phyloP scores from a whole-genome alignment of 1,139 yeast genomes.

The Suhomyces atakaporum region DNA sequence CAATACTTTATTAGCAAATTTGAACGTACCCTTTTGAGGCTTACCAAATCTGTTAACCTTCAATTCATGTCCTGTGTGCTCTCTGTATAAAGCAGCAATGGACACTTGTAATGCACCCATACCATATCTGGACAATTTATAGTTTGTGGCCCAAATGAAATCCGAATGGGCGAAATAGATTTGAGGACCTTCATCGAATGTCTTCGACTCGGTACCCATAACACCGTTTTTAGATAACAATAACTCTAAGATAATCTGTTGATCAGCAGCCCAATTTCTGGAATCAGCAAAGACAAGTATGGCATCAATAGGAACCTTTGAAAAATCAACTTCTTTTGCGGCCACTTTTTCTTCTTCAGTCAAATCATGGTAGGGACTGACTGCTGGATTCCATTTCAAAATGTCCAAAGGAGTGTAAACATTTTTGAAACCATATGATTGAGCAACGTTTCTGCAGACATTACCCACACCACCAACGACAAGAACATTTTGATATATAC shows the following conservation, averaged over 20 bases:
- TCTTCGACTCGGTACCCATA: conserved; percentile 75
- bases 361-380: conserved; percentile 74
- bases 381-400: conserved; percentile 84
- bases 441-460: conserved; percentile 77
- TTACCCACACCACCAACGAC: conserved; percentile 87
- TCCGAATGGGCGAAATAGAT: conserved; percentile 87
- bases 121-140: conserved; percentile 76
- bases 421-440: conserved; percentile 72
- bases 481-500: conserved; percentile 64
- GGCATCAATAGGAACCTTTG: conserved; percentile 64
- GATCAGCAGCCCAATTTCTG: conserved; percentile 89
- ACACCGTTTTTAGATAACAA: conserved; percentile 72
- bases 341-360: conserved; percentile 66
- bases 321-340: conserved; percentile 64
- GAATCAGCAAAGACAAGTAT: conserved; percentile 81
- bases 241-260: conserved; percentile 79
- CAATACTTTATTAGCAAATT: conserved; percentile 74
- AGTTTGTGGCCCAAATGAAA: conserved; percentile 87
- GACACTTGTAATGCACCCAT: conserved; percentile 90
- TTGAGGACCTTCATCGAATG: conserved; percentile 75
- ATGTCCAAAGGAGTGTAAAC: conserved; percentile 79
- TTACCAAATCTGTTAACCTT: conserved; percentile 80
- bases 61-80: conserved; percentile 76
- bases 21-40: conserved; percentile 82
- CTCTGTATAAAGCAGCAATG: conserved; percentile 77